Evolutionary conservation across 176 grass and related monocot species (phyloP), one percentile per base, ranked within the genome.

Genomic region (Oryza nivara): DNA sequence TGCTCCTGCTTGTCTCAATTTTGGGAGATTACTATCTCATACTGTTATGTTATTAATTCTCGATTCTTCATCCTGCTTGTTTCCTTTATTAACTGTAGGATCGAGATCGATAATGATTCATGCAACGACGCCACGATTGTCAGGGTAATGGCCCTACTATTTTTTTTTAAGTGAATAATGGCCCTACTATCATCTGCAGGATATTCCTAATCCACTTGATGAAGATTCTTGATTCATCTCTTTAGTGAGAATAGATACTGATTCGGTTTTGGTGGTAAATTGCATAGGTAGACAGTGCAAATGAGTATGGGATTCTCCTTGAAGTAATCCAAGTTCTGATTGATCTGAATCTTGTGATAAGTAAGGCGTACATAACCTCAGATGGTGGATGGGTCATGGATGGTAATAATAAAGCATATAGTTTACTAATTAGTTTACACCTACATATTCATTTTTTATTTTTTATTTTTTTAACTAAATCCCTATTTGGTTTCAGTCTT

Each of bases 311-410:
- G 60, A 96, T 91, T 71, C 85, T 93, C 15, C 88, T 96, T 4
- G 89, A 96, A 51, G 94, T 93, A 44, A 86, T 96, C 77, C 94
- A 96, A 25, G 91, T 96, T 56, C 80, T 96, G 54, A 91, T 86
- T 83, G 94, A 96, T 75, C 80, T 96, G 54, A 87, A 93, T 78
- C 91, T 96, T 61, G 81, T 88, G 74, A 96, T 96, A 82, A 78
- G 67, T 23, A 96, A 96, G 79, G 91, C 94, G 2, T 93, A 96
- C 45, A 96, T 96, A 85, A 89, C 87, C 54, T 93, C 91, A 19
- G 91, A 93, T 72, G 94, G 89, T 13, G 89, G 87, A 34, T 96
- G 94, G 94, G 91, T 96, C 89, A 96, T 96, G 94, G 94, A 96
- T 40, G 94, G 94, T 95, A 32, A 32, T 32, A 32, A 32, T 32